phyloP scores from a whole-genome alignment of 129 eudicot species.

The Deinandra increscens region DNA sequence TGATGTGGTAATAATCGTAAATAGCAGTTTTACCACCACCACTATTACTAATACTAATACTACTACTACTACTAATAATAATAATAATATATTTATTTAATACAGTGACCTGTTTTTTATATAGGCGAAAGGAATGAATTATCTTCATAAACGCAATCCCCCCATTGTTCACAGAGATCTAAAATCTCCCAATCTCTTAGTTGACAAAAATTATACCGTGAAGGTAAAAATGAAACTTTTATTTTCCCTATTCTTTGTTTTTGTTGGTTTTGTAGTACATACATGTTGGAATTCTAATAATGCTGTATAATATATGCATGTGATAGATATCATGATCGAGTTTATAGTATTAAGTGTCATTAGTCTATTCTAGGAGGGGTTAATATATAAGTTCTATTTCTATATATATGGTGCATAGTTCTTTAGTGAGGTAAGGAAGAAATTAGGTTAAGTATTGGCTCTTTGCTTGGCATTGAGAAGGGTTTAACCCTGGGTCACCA shows the following conservation, averaged over 20 bases:
- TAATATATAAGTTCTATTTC: too few species aligned
- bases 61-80: background rate
- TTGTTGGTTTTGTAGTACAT: constrained; percentile 20
- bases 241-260: constrained; percentile 10
- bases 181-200: constrained; percentile 95
- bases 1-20: constrained; percentile 68
- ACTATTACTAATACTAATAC: background rate
- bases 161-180: constrained; percentile 92
- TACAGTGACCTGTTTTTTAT: constrained; percentile 2
- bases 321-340: too few species aligned
- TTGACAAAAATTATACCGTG: constrained; percentile 84
- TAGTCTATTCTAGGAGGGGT: too few species aligned
- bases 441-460: too few species aligned
- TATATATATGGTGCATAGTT: too few species aligned
- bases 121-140: constrained; percentile 98
- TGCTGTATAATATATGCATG: background rate
- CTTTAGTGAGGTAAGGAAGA: too few species aligned
- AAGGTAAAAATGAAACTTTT: constrained; percentile 49
- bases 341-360: too few species aligned
- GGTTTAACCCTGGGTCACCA: too few species aligned
- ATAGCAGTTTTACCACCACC: background rate
- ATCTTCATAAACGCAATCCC: constrained; percentile 94
- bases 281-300: constrained; percentile 1
- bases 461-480: too few species aligned
- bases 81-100: background rate